Percentiles rank a stretch among this genome's conserved stretches.
phyloP scores from a whole-genome alignment of 495 filamentous ascomycete species.

The Aspergillus kassunensis region DNA sequence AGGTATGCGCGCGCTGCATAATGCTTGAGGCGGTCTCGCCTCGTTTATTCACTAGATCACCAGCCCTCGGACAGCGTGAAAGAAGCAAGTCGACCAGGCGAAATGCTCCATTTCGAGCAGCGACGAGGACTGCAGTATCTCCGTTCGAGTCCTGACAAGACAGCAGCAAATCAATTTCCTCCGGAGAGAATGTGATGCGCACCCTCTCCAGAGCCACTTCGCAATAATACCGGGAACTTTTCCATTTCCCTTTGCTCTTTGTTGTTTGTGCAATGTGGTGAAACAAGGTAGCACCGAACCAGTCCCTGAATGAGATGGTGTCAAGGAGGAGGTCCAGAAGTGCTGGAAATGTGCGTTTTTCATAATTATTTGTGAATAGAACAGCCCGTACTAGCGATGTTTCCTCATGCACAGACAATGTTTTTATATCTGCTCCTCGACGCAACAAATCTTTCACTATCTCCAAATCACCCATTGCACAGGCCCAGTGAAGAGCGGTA shows the following conservation, averaged over 20 bases:
- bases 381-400: conserved; percentile 94
- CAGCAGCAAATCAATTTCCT: conserved; percentile 61
- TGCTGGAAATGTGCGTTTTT: conserved; percentile 77
- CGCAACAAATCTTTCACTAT: conserved; percentile 80
- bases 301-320: conserved; percentile 71
- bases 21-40: conserved; percentile 76
- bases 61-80: conserved; percentile 61
- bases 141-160: conserved; percentile 79
- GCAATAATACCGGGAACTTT: conserved; percentile 85
- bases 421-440: conserved; percentile 62
- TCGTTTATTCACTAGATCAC: conserved; percentile 73
- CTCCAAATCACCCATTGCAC: conserved; percentile 94
- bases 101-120: conserved; percentile 61
- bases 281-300: conserved; percentile 77
- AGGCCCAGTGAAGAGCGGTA: conserved; percentile 92
- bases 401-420: conserved; percentile 74
- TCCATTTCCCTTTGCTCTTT: conserved; percentile 69
- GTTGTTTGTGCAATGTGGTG: conserved; percentile 90
- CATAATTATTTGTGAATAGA: conserved; percentile 92
- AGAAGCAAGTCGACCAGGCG: conserved; percentile 42
- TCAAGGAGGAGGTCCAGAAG: conserved; percentile 75
- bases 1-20: conserved; percentile 41
- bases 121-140: conserved; percentile 86
- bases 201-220: conserved; percentile 86
- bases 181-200: conserved; percentile 58